These are phyloP conservation scores for Wallacemonas sp. DNA, from an alignment of 208 protist genomes.

Conservation along the genomic window DNA sequence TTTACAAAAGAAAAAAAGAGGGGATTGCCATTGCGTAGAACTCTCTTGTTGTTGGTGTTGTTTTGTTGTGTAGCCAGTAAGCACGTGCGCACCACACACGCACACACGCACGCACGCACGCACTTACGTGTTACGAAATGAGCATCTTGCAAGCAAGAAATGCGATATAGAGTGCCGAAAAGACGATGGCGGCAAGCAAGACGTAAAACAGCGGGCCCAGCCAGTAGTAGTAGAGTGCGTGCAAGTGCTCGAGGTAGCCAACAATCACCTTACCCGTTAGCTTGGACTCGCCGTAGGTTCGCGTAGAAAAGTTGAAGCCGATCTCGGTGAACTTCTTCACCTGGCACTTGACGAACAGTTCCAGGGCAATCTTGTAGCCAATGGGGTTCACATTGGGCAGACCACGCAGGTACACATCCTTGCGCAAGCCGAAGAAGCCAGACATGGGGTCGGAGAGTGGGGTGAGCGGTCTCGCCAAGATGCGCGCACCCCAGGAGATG, in stretches of 20 bases:
- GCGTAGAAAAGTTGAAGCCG: slow-evolving; percentile 81
- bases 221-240: slow-evolving; percentile 70
- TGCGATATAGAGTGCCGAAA: slow-evolving; percentile 23
- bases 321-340: slow-evolving; percentile 75
- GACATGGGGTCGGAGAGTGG: slow-evolving; percentile 93
- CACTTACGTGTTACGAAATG: too few relatives aligned
- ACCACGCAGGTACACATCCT: slow-evolving; percentile 56
- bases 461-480: slow-evolving; percentile 86
- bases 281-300: slow-evolving; percentile 84
- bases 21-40: too few relatives aligned
- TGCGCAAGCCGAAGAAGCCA: slow-evolving; percentile 90
- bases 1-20: too few relatives aligned
- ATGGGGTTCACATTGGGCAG: slow-evolving; percentile 69
- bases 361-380: slow-evolving; percentile 94
- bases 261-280: slow-evolving; percentile 89
- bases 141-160: background rate
- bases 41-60: too few relatives aligned
- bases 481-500: slow-evolving; percentile 84
- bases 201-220: slow-evolving; percentile 49
- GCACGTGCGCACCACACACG: too few relatives aligned
- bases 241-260: slow-evolving; percentile 83
- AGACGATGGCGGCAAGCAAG: slow-evolving; percentile 24
- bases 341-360: slow-evolving; percentile 89
- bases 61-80: too few relatives aligned
- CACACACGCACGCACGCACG: too few relatives aligned